Evolutionary conservation across 2,329 filamentous ascomycete genomes (phyloP), one percentile per base, ranked within the genome.

Genomic region (Fusarium redolens): DNA sequence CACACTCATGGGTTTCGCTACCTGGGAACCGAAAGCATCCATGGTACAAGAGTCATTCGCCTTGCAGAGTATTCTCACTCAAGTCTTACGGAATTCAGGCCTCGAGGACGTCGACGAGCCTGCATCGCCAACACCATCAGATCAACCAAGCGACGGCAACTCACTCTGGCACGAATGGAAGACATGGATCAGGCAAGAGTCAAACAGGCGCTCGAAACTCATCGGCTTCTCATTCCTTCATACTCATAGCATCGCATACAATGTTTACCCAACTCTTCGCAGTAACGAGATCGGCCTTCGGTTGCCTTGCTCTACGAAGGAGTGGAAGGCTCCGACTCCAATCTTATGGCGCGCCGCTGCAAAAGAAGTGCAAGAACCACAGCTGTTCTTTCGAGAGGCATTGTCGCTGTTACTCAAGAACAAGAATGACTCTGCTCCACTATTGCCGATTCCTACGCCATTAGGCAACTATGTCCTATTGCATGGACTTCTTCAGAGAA

Each of bases 141-240:
- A 31, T 18, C 61, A 45, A 1, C 64, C 61, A 7, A 65, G 40
- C 6, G 61, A 66, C 7, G 40, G 44, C 10, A 59, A 66, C 40
- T 31, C 64, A 8, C 2, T 67, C 3, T 66, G 61, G 64, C 61
- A 66, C 3, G 52, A 67, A 7, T 83, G 81, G 81, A 60, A 75
- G 3, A 64, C 68, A 1, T 83, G 82, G 82, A 71, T 78, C 1
- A 73, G 63, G 5, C 73, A 78, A 31, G 82, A 83, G 56, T 82
- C 81, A 1, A 38, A 63, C 5, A 77, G 82, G 4, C 75, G 82
- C 10, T 74, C 82, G 0, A 83, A 83, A 48, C 75, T 83, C 5
- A 82, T 82, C 7, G 79, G 81, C 0, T 83, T 83, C 37, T 81
- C 80, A 0, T 83, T 83, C 56, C 73, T 82, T 7, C 81, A 83